Percentiles rank a stretch among this genome's conserved stretches.
Conservation (phyloP, 768 basidiomycete genomes). For the Hortiboletus flavorubellus region DNA sequence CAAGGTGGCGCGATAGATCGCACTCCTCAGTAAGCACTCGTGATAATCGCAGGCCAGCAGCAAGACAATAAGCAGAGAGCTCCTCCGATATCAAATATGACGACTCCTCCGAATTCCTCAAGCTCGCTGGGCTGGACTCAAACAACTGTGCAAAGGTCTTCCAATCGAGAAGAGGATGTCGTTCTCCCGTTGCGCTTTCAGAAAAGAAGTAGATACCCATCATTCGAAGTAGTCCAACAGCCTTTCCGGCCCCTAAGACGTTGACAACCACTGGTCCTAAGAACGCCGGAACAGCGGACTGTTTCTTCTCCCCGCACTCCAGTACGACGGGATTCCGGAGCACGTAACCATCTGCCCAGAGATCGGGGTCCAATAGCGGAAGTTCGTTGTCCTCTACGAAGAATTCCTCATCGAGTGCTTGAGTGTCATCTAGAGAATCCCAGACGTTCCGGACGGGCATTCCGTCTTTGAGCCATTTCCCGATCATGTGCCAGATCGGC, state of each 20-base stretch:
- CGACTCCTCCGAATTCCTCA: conserved; percentile 60
- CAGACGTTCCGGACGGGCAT: conserved; percentile 50
- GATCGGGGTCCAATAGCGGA: conserved; percentile 64
- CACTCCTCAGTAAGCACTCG: conserved; percentile 67
- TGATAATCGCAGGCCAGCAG: conserved; percentile 49
- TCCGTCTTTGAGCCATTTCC: conserved; percentile 69
- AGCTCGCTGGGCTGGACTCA: conserved; percentile 24
- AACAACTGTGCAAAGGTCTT: conserved; percentile 43
- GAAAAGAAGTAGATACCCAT: conserved; percentile 34
- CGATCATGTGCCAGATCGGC: conserved; percentile 72
- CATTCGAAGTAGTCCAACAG: conserved; percentile 67
- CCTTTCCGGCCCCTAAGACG: conserved; percentile 69
- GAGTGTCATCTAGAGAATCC: conserved; percentile 19
- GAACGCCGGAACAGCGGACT: conserved; percentile 51
- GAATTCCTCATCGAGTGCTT: conserved; percentile 64
- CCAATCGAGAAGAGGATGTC: conserved; percentile 35
- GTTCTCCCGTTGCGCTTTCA: conserved; percentile 20
- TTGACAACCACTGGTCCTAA: conserved; percentile 56
- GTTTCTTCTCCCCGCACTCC: conserved; percentile 24
- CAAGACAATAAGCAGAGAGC: conserved; percentile 53
- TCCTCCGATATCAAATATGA: conserved; percentile 62
- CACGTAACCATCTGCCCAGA: conserved; percentile 73
- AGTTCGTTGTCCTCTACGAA: conserved; percentile 75
- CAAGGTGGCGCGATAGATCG: conserved; percentile 57
- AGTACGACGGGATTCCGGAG: conserved; percentile 42